Evolutionary conservation across 352 stramenopile species (phyloP), one percentile per base, ranked within the genome.

Genomic region (Ophiocytium majus): DNA sequence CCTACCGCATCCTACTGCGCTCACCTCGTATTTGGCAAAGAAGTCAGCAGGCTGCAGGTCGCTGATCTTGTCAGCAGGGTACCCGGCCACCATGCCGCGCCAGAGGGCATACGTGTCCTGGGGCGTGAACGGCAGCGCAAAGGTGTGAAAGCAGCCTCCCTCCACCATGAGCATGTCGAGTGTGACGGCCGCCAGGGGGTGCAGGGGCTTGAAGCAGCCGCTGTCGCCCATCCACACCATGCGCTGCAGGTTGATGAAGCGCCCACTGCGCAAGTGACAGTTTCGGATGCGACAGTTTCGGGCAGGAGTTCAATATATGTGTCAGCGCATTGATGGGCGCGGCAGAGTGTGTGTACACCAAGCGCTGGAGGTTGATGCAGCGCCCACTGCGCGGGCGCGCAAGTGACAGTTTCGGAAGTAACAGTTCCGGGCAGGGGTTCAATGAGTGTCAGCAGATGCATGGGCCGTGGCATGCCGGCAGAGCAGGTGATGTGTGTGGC

Each of bases 211-310:
- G 81, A 95, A 90, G 71, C 92, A 92, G 31, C 31, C 64, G 10
- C 5, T 17, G 31, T 34, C 64, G 35, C 89, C 89, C 84, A 92
- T 90, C 76, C 90, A 92, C 74, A 99, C 96, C 86, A 98, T 96
- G 83, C 96, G 93, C 89, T 99, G 96, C 79, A 99, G 87, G 88
- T 99, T 99, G 86, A 99, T 99, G 88, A 99, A 99, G 43, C 96
- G 94, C 50, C 94, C 95, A 89, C 94, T 97, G 92, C 98, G 97
- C n/a, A n/a, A n/a, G n/a, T n/a, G n/a, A n/a, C n/a, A n/a, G n/a
- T n/a, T n/a, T n/a, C n/a, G n/a, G n/a, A n/a, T n/a, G n/a, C n/a
- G n/a, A n/a, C n/a, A n/a, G n/a, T n/a, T n/a, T n/a, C n/a, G n/a
- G n/a, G n/a, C n/a, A n/a, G n/a, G n/a, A n/a, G n/a, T n/a, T n/a